phyloP scores from a whole-genome alignment of 345 rosid genomes.

The Limnanthes douglasii region DNA sequence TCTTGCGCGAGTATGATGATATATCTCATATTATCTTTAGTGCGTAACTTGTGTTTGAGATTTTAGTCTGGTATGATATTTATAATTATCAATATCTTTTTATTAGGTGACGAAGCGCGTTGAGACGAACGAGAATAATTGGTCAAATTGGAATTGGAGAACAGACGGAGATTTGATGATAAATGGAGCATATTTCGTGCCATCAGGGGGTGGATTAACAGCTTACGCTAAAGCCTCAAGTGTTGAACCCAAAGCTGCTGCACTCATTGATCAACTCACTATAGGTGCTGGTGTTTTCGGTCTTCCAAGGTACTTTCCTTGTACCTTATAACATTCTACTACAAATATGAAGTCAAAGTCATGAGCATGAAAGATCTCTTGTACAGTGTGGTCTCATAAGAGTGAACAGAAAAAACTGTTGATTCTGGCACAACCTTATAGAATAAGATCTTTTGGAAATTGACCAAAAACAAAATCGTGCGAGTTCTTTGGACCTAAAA shows the following conservation, averaged over 20 bases:
- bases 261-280: slow-evolving; percentile 47
- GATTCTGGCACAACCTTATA: background rate
- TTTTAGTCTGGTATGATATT: no score
- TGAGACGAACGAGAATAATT: slow-evolving; percentile 45
- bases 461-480: background rate
- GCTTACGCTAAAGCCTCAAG: slow-evolving; percentile 69
- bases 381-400: background rate
- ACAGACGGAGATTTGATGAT: slow-evolving; percentile 80
- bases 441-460: background rate
- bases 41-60: no score
- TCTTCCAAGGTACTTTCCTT: slow-evolving; percentile 38
- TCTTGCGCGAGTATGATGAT: no score
- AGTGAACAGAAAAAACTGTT: background rate
- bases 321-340: background rate
- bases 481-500: no score
- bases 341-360: background rate
- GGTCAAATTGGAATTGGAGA: slow-evolving; percentile 92
- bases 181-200: slow-evolving; percentile 91
- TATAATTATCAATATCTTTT: background rate
- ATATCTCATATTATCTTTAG: no score
- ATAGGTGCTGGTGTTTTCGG: slow-evolving; percentile 68
- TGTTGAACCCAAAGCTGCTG: slow-evolving; percentile 60
- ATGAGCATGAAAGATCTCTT: no score
- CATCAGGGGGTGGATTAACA: slow-evolving; percentile 66
- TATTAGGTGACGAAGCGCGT: slow-evolving; percentile 90